A percentile compares a stretch with the other conserved stretches of the same genome.
These are phyloP conservation scores for Boletus reticuloceps DNA, from an alignment of 768 basidiomycete genomes.

Conservation along the genomic window DNA sequence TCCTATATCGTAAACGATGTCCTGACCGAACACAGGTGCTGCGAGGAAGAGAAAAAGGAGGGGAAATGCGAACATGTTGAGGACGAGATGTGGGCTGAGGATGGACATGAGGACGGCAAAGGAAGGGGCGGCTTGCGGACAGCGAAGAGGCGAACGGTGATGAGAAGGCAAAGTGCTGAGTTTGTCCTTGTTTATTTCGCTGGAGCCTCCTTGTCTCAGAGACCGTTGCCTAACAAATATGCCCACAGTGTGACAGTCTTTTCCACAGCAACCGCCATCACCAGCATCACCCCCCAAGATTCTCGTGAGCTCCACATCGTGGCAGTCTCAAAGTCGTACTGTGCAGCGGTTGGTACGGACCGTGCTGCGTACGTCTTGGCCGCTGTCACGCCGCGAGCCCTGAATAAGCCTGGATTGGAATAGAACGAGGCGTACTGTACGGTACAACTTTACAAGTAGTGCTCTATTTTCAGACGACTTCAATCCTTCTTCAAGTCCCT, in stretches of 20 bases:
- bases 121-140: neutral
- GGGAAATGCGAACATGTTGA: constrained; percentile 17
- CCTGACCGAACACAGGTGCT: constrained; percentile 33
- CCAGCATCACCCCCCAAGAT: too few species aligned
- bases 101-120: neutral
- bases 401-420: too few species aligned
- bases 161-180: constrained; percentile 12
- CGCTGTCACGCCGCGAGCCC: too few species aligned
- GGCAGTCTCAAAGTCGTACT: too few species aligned
- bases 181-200: constrained; percentile 25
- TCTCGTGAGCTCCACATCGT: too few species aligned
- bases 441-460: too few species aligned
- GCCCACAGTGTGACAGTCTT: too few species aligned
- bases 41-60: constrained; percentile 27
- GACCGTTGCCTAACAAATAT: constrained; percentile 1
- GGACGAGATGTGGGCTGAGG: neutral
- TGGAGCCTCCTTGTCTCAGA: neutral
- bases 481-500: constrained; percentile 85
- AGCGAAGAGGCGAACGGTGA: constrained; percentile 18
- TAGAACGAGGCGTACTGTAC: too few species aligned
- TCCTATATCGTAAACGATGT: constrained; percentile 38
- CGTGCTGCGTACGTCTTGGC: too few species aligned
- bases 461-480: neutral
- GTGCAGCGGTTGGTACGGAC: too few species aligned
- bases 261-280: too few species aligned